Percentiles rank a stretch among this genome's conserved stretches.
phyloP scores from a whole-genome alignment of 352 stramenopile species.

The Pythium chondricola region DNA sequence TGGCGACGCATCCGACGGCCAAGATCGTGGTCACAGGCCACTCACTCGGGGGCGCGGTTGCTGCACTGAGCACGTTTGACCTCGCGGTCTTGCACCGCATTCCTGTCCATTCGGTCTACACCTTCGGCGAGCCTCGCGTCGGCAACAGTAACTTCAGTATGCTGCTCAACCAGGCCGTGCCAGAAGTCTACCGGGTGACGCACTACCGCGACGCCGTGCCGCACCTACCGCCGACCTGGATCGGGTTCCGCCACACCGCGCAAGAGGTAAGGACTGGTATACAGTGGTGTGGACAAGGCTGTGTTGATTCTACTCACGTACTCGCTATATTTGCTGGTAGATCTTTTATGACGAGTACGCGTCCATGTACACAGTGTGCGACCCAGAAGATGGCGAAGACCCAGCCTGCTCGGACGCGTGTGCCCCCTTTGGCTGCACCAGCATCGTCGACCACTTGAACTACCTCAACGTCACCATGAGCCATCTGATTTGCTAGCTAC shows the following conservation, averaged over 20 bases:
- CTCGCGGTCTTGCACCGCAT: conserved; percentile 58
- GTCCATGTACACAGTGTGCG: conserved; percentile 49
- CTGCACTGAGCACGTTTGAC: conserved; percentile 69
- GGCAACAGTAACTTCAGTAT: conserved; percentile 65
- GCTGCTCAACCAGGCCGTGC: conserved; percentile 39
- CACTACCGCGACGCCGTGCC: conserved; percentile 76
- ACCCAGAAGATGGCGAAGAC: conserved; percentile 57
- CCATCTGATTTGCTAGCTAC: conserved; percentile 81
- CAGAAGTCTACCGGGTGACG: conserved; percentile 65
- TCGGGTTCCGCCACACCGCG: conserved; percentile 66
- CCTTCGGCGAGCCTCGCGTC: conserved; percentile 72
- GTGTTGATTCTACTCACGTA: not conserved
- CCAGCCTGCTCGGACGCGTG: conserved; percentile 58
- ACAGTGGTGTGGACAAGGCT: not conserved
- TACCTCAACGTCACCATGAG: conserved; percentile 88
- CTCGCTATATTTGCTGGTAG: conserved; percentile 18
- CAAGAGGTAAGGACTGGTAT: conserved; percentile 39
- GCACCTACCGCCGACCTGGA: conserved; percentile 69
- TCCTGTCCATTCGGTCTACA: conserved; percentile 47
- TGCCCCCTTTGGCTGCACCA: conserved; percentile 70
- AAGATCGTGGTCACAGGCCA: conserved; percentile 63
- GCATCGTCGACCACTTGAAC: conserved; percentile 79
- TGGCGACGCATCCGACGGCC: conserved; percentile 30
- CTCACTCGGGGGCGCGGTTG: conserved; percentile 66
- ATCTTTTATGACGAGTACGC: conserved; percentile 83